Evolutionary conservation across 2,329 filamentous ascomycete genomes (phyloP), one percentile per base, ranked within the genome.

Genomic region (Pyrenochaeta sp.): DNA sequence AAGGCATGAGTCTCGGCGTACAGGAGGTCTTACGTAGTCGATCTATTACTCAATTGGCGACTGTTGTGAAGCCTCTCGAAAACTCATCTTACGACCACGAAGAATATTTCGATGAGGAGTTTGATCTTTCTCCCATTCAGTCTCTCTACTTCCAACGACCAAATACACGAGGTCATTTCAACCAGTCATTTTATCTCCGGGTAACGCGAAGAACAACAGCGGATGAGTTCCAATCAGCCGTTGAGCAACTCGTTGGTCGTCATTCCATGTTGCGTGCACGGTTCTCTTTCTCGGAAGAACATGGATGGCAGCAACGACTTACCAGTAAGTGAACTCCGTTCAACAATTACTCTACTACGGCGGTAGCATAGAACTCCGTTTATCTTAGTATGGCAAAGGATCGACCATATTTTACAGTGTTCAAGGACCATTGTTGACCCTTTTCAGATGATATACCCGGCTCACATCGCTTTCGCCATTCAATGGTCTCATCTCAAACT

Each of bases 1-100:
- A 65, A 23, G 74, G 74, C 1, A 63, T 79, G 44, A 68, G 72
- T 9, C 59, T 79, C 17, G 75, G 70, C 8, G 75, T 80, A 8
- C 76, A 78, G 49, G 74, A 78, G 17, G 70, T 80, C 3, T 61
- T 80, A 21, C 74, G 72, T 11, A 74, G 73, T 59, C 76, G 74
- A 44, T 79, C 77, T 1, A 75, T 79, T 23, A 53, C 32, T 2
- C 62, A 68, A 29, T 51, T 72, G 1, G 64, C 63, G 7, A 41
- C 44, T 7, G 48, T 51, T 11, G 54, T 64, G 8, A 60, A 61
- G 28, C 48, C 52, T 3, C 40, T 60, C 10, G 41, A 65, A 14
- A 42, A 34, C 13, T 41, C 51, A 6, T 44, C 53, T 7, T 50
- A 60, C 11, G 39, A 61, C 17, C 31, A 48, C 8, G 38, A 52